Conservation (phyloP, 2,329 filamentous ascomycete species). For the Chaetomiaceae sp. region DNA sequence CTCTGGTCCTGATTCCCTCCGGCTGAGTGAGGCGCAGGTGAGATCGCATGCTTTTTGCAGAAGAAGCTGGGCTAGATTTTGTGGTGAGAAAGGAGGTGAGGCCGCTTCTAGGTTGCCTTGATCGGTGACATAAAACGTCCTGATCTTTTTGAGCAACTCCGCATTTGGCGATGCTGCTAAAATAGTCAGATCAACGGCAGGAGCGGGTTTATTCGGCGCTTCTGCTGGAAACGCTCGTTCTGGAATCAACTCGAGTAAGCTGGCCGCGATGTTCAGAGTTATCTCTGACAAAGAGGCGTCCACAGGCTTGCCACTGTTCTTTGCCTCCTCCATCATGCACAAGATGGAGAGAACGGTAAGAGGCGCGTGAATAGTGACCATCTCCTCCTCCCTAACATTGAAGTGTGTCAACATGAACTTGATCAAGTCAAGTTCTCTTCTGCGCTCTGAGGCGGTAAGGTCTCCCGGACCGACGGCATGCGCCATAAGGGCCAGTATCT, state of each 20-base stretch:
- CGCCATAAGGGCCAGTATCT: constrained; percentile 65
- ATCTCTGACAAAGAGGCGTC: constrained; percentile 25
- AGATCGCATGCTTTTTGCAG: constrained; percentile 55
- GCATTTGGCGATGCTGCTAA: constrained; percentile 36
- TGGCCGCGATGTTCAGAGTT: constrained; percentile 48
- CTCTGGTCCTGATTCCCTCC: constrained; percentile 40
- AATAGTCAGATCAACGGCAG: constrained; percentile 28
- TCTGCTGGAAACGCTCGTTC: constrained; percentile 54
- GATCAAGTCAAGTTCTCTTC: constrained; percentile 66
- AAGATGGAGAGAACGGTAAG: constrained; percentile 64
- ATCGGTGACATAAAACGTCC: constrained; percentile 63
- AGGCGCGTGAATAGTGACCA: constrained; percentile 82
- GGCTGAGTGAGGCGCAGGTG: constrained; percentile 44
- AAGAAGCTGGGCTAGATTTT: constrained; percentile 57
- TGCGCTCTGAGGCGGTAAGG: constrained; percentile 43
- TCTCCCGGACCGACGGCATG: constrained; percentile 51
- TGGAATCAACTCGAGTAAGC: constrained; percentile 60
- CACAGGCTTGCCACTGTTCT: constrained; percentile 32
- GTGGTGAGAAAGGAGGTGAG: constrained; percentile 54
- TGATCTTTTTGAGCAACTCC: constrained; percentile 59
- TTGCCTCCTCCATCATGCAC: constrained; percentile 55
- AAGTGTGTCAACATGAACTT: constrained; percentile 82
- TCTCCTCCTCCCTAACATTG: constrained; percentile 93
- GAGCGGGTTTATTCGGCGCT: constrained; percentile 23
- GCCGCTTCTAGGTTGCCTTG: constrained; percentile 65